A percentile compares a stretch with the other conserved stretches of the same genome.
Evolutionary conservation across 768 basidiomycete genomes (phyloP).

Genomic region (Tephrocybe sp.): DNA sequence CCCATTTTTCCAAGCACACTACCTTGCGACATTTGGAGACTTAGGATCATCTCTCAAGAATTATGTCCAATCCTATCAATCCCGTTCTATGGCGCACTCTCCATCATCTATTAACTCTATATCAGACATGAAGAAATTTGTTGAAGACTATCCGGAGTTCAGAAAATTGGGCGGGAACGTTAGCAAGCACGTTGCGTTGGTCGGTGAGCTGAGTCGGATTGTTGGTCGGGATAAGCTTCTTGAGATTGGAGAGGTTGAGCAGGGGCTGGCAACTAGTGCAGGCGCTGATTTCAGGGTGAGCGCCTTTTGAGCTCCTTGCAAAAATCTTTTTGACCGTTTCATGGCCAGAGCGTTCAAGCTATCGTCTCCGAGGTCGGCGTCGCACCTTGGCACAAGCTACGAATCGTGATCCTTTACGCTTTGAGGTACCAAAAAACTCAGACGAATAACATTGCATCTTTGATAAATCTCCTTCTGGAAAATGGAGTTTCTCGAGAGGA

Average conservation of each 20-base stretch:
- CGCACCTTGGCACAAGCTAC: constrained; percentile 80
- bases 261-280: constrained; percentile 90
- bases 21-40: constrained; percentile 94
- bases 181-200: constrained; percentile 96
- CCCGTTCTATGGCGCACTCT: constrained; percentile 72
- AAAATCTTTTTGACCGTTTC: neutral
- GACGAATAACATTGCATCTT: constrained; percentile 74
- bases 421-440: constrained; percentile 92
- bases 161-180: constrained; percentile 96
- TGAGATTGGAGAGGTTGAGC: constrained; percentile 92
- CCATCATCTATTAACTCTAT: constrained; percentile 90
- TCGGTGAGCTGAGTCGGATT: constrained; percentile 91
- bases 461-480: constrained; percentile 71
- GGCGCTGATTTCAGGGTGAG: constrained; percentile 85
- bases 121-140: constrained; percentile 93
- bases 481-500: constrained; percentile 80
- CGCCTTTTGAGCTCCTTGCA: neutral
- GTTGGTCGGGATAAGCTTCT: constrained; percentile 85
- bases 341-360: constrained; percentile 73
- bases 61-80: constrained; percentile 93
- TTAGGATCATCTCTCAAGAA: constrained; percentile 88
- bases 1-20: constrained; percentile 89
- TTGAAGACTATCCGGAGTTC: constrained; percentile 99
- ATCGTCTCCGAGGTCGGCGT: constrained; percentile 68
- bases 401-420: constrained; percentile 89